Conservation (phyloP, 2,329 filamentous ascomycete species). For the Xylariaceae sp. region DNA sequence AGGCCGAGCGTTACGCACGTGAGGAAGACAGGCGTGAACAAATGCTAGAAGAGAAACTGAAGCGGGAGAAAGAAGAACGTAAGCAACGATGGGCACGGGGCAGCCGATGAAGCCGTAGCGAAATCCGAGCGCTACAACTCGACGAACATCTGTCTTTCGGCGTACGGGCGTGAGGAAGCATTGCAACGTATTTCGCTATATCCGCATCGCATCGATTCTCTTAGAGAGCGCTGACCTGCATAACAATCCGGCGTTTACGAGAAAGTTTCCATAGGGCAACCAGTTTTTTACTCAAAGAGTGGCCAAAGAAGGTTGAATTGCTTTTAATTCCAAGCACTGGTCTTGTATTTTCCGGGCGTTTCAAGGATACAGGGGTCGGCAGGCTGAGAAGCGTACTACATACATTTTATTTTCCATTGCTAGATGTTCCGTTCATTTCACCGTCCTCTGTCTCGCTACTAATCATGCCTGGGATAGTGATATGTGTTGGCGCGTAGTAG, state of each 20-base stretch:
- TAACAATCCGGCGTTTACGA: slow-evolving; percentile 21
- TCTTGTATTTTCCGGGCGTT: not conserved
- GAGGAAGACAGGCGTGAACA: slow-evolving; percentile 62
- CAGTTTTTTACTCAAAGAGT: slow-evolving; percentile 9
- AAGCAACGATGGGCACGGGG: slow-evolving; percentile 24
- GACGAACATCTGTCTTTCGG: slow-evolving; percentile 15
- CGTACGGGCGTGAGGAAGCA: slow-evolving; percentile 16
- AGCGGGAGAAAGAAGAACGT: slow-evolving; percentile 31
- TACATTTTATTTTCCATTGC: not conserved
- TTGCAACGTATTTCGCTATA: slow-evolving; percentile 3
- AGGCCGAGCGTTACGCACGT: slow-evolving; percentile 56
- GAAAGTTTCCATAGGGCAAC: slow-evolving; percentile 19
- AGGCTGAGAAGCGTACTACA: not conserved
- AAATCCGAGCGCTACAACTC: slow-evolving; percentile 11
- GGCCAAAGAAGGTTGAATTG: slow-evolving; percentile 4
- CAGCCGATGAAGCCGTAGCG: slow-evolving; percentile 14
- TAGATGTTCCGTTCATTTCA: not conserved
- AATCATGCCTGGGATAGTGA: too few species aligned
- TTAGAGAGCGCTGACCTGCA: slow-evolving; percentile 17
- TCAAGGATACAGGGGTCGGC: not conserved
- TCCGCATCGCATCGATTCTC: slow-evolving; percentile 11
- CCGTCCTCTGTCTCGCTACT: not conserved
- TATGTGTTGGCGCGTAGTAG: too few species aligned
- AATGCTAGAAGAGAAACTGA: slow-evolving; percentile 35
- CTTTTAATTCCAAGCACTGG: slow-evolving; percentile 3